Conservation (phyloP, 768 basidiomycete species). For the Rubroboletus pulcherrimus region DNA sequence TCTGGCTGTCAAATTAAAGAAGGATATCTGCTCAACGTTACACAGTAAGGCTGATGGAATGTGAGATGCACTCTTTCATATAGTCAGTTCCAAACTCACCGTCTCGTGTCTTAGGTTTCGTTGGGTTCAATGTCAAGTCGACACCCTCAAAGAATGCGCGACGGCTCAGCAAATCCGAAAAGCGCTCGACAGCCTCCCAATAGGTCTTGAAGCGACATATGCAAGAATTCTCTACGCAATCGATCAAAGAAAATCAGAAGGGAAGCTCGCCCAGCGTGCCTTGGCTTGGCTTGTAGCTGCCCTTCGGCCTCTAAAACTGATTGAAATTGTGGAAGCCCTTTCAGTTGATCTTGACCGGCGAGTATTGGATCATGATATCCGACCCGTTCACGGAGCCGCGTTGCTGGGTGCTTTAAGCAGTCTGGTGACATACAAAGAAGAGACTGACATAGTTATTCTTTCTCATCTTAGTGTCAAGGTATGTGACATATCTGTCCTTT, state of each 20-base stretch:
- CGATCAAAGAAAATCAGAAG: not conserved
- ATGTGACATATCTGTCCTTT: not conserved
- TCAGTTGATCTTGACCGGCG: not conserved
- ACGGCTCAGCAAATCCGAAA: not conserved
- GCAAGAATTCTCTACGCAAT: not conserved
- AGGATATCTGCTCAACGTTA: not conserved
- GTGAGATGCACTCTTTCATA: not conserved
- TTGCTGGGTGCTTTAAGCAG: not conserved
- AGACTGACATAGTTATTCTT: not conserved
- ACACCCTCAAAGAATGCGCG: not conserved
- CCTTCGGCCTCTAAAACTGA: not conserved
- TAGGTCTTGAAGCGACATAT: not conserved
- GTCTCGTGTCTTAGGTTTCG: not conserved
- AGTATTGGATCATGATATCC: not conserved
- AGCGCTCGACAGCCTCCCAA: not conserved
- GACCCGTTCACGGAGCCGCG: not conserved
- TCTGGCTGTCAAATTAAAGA: not conserved
- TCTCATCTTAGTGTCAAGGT: not conserved
- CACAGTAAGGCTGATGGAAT: not conserved
- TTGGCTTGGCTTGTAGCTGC: not conserved
- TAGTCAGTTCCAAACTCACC: not conserved
- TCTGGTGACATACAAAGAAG: not conserved
- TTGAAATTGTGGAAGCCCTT: not conserved
- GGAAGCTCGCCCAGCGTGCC: not conserved
- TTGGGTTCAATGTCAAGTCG: not conserved